Conservation (phyloP, 2,329 filamentous ascomycete species). For the Cladosporium phlei region DNA sequence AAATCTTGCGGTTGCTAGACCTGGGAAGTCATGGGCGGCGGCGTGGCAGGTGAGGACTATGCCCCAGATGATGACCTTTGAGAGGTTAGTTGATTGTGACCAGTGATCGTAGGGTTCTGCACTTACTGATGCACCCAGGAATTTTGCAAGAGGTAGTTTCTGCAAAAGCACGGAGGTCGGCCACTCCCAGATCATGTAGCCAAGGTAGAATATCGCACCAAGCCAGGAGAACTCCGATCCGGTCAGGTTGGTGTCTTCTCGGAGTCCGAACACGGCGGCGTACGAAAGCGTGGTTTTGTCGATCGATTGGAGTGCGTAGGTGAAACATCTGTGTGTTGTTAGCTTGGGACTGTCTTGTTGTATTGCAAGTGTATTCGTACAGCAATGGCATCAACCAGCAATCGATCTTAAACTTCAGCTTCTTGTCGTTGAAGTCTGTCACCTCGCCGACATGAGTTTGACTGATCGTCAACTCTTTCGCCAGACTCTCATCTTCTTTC, state of each 20-base stretch:
- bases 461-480: slow-evolving; percentile 18
- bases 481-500: too few relatives aligned
- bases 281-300: not conserved
- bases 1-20: slow-evolving; percentile 25
- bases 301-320: not conserved
- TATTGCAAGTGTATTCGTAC: slow-evolving; percentile 1
- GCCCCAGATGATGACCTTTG: slow-evolving; percentile 44
- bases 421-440: slow-evolving; percentile 15
- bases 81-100: slow-evolving; percentile 46
- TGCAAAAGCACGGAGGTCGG: slow-evolving; percentile 40
- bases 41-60: slow-evolving; percentile 42
- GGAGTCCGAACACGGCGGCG: not conserved
- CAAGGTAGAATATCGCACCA: slow-evolving; percentile 45
- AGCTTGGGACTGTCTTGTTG: not conserved
- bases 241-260: slow-evolving; percentile 39
- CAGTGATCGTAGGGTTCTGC: slow-evolving; percentile 42
- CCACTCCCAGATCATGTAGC: slow-evolving; percentile 41
- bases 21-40: slow-evolving; percentile 20
- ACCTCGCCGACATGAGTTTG: slow-evolving; percentile 14
- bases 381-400: slow-evolving; percentile 16
- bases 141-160: slow-evolving; percentile 40
- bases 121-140: slow-evolving; percentile 28
- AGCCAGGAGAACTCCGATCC: slow-evolving; percentile 49
- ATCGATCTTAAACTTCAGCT: slow-evolving; percentile 15
- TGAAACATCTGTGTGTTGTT: slow-evolving; percentile 6